Percentiles rank a stretch among this genome's conserved stretches.
Conservation (phyloP, 2,329 filamentous ascomycete species). For the Aspergillus udagawae region DNA sequence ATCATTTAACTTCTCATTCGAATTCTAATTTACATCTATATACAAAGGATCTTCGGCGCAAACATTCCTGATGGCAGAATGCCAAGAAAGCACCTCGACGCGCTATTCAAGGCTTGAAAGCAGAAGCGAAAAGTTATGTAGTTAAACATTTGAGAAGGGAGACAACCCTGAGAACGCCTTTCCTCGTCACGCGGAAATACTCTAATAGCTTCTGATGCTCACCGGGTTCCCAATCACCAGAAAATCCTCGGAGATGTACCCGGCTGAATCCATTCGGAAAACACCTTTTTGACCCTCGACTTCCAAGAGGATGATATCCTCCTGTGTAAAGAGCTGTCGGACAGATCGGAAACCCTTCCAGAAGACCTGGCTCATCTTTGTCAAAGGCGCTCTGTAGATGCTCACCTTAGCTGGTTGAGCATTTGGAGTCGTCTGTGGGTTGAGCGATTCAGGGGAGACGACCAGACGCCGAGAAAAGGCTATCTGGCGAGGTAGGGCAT, state of each 20-base stretch:
- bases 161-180: slow-evolving; percentile 1
- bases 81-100: neutral
- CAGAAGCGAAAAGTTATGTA: slow-evolving; percentile 2
- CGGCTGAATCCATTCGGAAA: slow-evolving; percentile 37
- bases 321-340: slow-evolving; percentile 37
- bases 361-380: slow-evolving; percentile 25
- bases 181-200: neutral
- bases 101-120: neutral
- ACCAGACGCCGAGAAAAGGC: slow-evolving; percentile 31
- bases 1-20: neutral
- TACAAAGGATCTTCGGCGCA: neutral
- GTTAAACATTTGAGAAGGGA: slow-evolving; percentile 11
- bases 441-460: slow-evolving; percentile 23
- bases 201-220: slow-evolving; percentile 6
- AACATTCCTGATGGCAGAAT: neutral
- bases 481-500: slow-evolving; percentile 31
- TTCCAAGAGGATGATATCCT: slow-evolving; percentile 38
- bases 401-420: slow-evolving; percentile 13
- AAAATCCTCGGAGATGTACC: slow-evolving; percentile 33
- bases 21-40: neutral
- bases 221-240: slow-evolving; percentile 30
- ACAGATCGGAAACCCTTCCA: slow-evolving; percentile 33
- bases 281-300: slow-evolving; percentile 32
- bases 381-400: slow-evolving; percentile 33
- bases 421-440: slow-evolving; percentile 13